phyloP scores from a whole-genome alignment of 371 early-diverging fungal genomes.

The Mucor indicus region DNA sequence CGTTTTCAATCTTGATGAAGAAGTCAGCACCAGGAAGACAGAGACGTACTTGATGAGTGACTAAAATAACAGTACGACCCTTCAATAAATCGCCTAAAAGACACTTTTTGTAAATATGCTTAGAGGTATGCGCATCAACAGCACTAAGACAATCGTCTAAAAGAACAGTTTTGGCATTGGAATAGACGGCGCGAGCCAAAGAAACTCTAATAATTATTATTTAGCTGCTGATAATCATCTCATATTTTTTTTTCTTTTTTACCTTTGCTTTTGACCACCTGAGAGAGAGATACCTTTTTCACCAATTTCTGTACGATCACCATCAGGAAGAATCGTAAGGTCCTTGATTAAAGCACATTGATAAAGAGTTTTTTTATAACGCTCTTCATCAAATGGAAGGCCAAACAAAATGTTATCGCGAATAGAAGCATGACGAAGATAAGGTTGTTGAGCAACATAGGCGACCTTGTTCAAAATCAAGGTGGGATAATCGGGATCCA shows the following conservation, averaged over 20 bases:
- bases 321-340: constrained; percentile 72
- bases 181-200: constrained; percentile 80
- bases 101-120: constrained; percentile 70
- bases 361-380: constrained; percentile 67
- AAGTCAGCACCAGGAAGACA: constrained; percentile 69
- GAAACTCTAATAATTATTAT: constrained; percentile 42
- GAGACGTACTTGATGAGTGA: constrained; percentile 81
- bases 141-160: constrained; percentile 82
- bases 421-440: constrained; percentile 74
- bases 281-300: constrained; percentile 86
- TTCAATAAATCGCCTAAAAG: constrained; percentile 64
- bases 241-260: constrained; percentile 10
- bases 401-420: constrained; percentile 89
- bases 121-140: constrained; percentile 85
- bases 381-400: constrained; percentile 54
- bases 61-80: constrained; percentile 79
- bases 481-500: constrained; percentile 39
- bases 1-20: constrained; percentile 69
- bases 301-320: constrained; percentile 89
- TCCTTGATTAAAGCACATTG: constrained; percentile 78
- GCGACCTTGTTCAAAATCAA: constrained; percentile 56
- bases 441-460: constrained; percentile 81
- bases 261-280: constrained; percentile 81
- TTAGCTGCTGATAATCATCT: background rate
- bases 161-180: constrained; percentile 66